Evolutionary conservation across 306 rosid species (phyloP).

Genomic region (Malus sieversii): DNA sequence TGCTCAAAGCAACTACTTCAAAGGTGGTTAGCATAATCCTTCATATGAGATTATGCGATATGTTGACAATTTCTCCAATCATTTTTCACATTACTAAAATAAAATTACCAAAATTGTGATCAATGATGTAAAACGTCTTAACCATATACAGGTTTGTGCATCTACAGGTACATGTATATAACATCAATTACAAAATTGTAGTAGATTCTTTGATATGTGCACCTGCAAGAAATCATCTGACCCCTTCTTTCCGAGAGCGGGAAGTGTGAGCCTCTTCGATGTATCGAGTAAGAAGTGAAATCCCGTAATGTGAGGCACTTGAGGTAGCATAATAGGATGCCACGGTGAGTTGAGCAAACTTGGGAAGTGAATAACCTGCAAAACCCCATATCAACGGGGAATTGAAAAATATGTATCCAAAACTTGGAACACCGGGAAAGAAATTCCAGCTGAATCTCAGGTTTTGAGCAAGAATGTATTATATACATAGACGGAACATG

Average conservation of each 20-base stretch:
- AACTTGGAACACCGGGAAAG: not conserved
- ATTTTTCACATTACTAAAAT: no score
- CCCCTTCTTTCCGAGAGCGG: conserved; percentile 33
- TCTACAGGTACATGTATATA: conserved; percentile 1
- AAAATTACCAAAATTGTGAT: not conserved
- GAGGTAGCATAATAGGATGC: conserved; percentile 85
- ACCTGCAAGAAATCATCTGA: conserved; percentile 34
- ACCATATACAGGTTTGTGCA: not conserved
- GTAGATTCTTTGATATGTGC: conserved; percentile 20
- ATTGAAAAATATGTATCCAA: not conserved
- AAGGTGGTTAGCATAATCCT: not conserved
- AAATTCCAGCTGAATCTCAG: not conserved
- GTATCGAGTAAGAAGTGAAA: conserved; percentile 84
- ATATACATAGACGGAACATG: not conserved
- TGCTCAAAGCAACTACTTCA: no score
- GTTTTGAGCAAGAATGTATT: not conserved
- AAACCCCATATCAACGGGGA: not conserved
- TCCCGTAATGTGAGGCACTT: conserved; percentile 88
- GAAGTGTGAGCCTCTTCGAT: conserved; percentile 60
- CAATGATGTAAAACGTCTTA: not conserved
- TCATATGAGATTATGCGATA: not conserved
- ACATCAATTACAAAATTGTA: conserved; percentile 31
- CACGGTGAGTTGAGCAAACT: conserved; percentile 69
- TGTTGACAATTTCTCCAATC: not conserved
- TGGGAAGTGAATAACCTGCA: conserved; percentile 77